Evolutionary conservation across 75 land plant species (phyloP), one percentile per base, ranked within the genome.

Genomic region (Ceratopteris richardii): DNA sequence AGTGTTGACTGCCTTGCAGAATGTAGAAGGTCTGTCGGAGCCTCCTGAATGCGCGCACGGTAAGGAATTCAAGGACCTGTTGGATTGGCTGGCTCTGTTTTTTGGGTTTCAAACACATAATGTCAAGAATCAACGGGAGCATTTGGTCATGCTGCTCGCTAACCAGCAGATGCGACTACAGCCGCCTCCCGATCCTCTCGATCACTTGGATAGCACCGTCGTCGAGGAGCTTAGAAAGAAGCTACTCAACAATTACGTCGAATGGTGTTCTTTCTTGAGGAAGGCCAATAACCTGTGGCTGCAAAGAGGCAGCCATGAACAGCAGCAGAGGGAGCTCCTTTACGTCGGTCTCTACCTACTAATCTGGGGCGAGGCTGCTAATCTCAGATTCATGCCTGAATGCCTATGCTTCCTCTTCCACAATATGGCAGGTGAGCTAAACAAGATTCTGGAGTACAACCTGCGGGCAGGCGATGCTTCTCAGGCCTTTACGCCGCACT

Each of bases 341-440:
- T 87, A 91, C 62, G 58, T 75, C 18, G 69, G 77, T 22, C 85
- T 91, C 23, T 91, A 77, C 58, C 72, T 91, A 12, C 73, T 91
- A 3, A 67, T 87, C 18, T 91, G 97, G 97, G 97, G 97, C 23
- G 97, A 91, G 71, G 76, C 93, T 2, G 97, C 81, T 55, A 92
- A 92, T 64, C 67, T 92, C 36, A 73, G 98, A 44, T 92, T 92
- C 66, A 88, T 92, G 98, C 90, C 94, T 0, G 94, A 92, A 60
- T 85, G 95, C 40, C 63, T 92, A 26, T 76, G 75, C 62, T 92
- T 76, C 54, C 82, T 92, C n/a, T 92, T 65, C 59, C 95, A 92
- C 72, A 73, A 90, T 57, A 75, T 86, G 86, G 86, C 90, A 0
- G 59, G 44, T 64, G 95, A 89, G 41, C 51, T 89, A 44, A 80